phyloP scores from a whole-genome alignment of 805 yeast genomes.

The Nakazawaea peltata region DNA sequence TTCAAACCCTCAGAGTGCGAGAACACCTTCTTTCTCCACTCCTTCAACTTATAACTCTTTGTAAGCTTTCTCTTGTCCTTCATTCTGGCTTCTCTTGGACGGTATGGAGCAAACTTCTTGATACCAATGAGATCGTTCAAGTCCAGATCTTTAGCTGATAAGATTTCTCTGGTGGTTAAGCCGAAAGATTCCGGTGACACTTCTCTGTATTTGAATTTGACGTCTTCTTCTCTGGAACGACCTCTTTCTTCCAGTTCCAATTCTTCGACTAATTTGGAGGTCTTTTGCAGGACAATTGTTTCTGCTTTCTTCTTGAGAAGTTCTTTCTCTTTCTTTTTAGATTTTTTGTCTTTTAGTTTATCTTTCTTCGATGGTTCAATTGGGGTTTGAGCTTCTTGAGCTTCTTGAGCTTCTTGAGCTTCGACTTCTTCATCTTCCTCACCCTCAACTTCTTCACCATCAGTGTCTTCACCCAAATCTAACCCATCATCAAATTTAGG shows the following conservation, averaged over 20 bases:
- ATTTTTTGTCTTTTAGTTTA: conserved; percentile 42
- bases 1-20: conserved; percentile 45
- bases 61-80: conserved; percentile 81
- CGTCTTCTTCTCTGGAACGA: conserved; percentile 32
- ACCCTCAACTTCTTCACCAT: conserved; percentile 14
- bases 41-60: conserved; percentile 73
- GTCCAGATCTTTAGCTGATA: conserved; percentile 81
- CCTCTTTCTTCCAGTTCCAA: conserved; percentile 60
- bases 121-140: conserved; percentile 80
- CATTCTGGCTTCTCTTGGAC: conserved; percentile 60
- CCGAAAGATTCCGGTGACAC: conserved; percentile 95
- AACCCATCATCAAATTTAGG: conserved; percentile 65
- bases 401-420: conserved; percentile 4
- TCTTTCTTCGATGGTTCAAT: conserved; percentile 38
- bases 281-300: conserved; percentile 68
- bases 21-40: conserved; percentile 86
- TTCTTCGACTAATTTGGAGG: conserved; percentile 57
- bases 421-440: conserved; percentile 10
- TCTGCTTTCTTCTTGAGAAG: conserved; percentile 62
- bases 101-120: conserved; percentile 90
- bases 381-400: conserved; percentile 14
- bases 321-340: conserved; percentile 54
- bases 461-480: conserved; percentile 37
- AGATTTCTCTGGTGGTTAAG: conserved; percentile 73
- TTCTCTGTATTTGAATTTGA: conserved; percentile 78